These are phyloP conservation scores for Pythium sp. DNA, from an alignment of 352 stramenopile genomes.

Conservation along the genomic window DNA sequence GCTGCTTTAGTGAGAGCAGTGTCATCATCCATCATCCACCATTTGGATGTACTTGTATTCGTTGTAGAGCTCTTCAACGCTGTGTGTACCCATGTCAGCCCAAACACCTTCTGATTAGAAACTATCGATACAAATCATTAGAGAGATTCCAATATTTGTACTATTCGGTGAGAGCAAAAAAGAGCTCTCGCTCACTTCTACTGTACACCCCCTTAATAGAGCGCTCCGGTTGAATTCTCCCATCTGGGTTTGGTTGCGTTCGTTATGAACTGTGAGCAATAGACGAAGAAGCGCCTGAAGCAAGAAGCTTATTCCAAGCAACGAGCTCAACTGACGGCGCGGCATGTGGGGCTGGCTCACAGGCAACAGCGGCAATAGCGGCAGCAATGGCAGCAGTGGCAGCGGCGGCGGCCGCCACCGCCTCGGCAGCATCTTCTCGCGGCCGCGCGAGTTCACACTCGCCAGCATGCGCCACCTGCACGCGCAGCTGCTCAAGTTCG, in stretches of 20 bases:
- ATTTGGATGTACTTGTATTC: background rate
- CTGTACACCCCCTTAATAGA: background rate
- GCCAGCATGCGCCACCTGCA: constrained; percentile 76
- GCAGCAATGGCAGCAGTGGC: background rate
- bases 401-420: constrained; percentile 11
- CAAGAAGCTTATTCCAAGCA: background rate
- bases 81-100: background rate
- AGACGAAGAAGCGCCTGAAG: background rate
- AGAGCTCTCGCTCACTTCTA: background rate
- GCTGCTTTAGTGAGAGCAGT: constrained; percentile 26
- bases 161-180: too few species aligned
- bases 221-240: background rate
- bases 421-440: constrained; percentile 20
- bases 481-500: constrained; percentile 55
- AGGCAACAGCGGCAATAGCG: constrained; percentile 10
- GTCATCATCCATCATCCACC: too few species aligned
- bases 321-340: background rate
- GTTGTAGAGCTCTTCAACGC: background rate
- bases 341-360: constrained; percentile 49
- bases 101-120: background rate
- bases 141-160: background rate
- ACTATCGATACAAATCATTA: background rate
- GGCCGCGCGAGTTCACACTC: constrained; percentile 56
- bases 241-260: background rate
- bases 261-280: background rate